Base-by-base conservation (phyloP, 1,139 yeast species). In the Diutina rugosa region DNA sequence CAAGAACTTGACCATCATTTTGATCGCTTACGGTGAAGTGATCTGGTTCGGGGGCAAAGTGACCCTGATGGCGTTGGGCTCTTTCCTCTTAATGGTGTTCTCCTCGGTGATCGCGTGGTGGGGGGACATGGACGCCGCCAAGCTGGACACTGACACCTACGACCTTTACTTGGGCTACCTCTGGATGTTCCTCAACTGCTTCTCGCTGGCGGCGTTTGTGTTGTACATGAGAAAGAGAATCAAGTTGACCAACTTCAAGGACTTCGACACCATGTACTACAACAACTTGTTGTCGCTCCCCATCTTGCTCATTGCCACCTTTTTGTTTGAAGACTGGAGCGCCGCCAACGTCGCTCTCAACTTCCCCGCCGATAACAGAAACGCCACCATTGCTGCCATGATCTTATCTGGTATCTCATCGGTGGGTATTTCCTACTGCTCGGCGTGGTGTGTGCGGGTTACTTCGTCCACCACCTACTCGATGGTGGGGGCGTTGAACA, bases 371-470 rank as follows among this genome's bases (percentile, higher is more conserved):
- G 88, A 76, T 56, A 76, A 81, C 64, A 80, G 91, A 70, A 72
- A 75, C 62, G 78, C 91, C 49, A 80, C 89, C 60, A 79, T 90
- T 63, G 61, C 78, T 55, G 90, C 96, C 63, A 91, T 95, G 96
- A 66, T 93, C 61, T 80, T 91, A 67, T 88, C 97, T 54, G 99
- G 99, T 70, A 80, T 88, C 63, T 87, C 96, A 51, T 87, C 98
- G 44, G 95, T 93, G 58, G 97, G 96, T 73, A 93, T 95, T 69
- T 90, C 98, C 54, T 93, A 95, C 80, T 90, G 97, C 72, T 90
- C 98, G 38, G 99, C 97, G 60, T 93, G 99, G 99, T 93, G 99
- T 82, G 96, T 93, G 61, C 89, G 99, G 77, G 98, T 91, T 62
- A 95, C 99, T 53, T 90, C 97, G 21, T 90, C 98, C 44, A 93